Conservation (phyloP, 1,284 basidiomycete genomes). For the Wallemia hederae region DNA sequence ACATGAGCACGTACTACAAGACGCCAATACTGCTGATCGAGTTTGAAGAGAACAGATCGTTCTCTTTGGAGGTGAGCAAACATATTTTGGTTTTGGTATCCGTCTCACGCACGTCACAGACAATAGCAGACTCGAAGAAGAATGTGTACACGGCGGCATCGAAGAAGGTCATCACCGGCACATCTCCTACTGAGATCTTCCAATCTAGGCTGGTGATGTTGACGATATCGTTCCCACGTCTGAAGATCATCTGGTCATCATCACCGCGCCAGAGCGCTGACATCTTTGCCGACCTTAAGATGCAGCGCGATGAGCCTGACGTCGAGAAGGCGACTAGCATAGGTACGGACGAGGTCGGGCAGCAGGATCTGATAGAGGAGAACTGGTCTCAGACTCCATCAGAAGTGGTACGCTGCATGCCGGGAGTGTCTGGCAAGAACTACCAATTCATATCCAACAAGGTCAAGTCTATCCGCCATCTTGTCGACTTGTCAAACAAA, state of each 20-base stretch:
- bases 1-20: constrained; percentile 90
- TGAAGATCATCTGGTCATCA: constrained; percentile 88
- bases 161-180: constrained; percentile 15
- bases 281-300: constrained; percentile 76
- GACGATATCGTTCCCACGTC: constrained; percentile 58
- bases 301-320: constrained; percentile 57
- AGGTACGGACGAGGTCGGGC: constrained; percentile 43
- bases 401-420: constrained; percentile 20
- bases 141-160: constrained; percentile 15
- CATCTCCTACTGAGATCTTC: constrained; percentile 14
- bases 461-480: constrained; percentile 39
- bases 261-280: constrained; percentile 75
- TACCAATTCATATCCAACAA: constrained; percentile 54
- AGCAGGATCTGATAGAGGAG: constrained; percentile 25
- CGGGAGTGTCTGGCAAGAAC: constrained; percentile 55
- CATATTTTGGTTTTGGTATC: background rate
- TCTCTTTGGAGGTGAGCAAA: constrained; percentile 44
- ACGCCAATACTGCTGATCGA: constrained; percentile 85
- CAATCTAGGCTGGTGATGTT: constrained; percentile 78
- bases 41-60: constrained; percentile 89
- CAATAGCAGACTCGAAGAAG: constrained; percentile 23
- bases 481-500: constrained; percentile 35
- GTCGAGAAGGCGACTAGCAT: constrained; percentile 38
- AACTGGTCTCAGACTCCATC: constrained; percentile 33
- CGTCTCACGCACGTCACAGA: constrained; percentile 15